Conservation (phyloP, 2,329 filamentous ascomycete species). For the Calonectria fujianensis region DNA sequence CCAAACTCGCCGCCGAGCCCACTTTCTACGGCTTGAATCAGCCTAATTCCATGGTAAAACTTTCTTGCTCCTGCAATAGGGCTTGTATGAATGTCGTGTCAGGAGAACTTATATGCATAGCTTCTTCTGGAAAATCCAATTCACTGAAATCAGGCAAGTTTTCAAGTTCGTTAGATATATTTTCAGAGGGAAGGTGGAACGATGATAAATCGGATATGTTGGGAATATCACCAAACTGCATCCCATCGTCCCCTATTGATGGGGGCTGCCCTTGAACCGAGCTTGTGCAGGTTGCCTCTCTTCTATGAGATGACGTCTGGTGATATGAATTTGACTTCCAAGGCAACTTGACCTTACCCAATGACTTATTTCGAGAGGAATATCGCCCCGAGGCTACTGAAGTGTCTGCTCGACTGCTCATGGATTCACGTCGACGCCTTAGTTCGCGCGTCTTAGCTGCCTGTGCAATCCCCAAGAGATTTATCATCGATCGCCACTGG, state of each 20-base stretch:
- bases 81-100: background rate
- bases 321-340: background rate
- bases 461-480: background rate
- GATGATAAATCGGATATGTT: background rate
- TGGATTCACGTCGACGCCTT: background rate
- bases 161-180: background rate
- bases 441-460: background rate
- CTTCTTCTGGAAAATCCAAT: background rate
- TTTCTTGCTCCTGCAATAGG: background rate
- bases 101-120: background rate
- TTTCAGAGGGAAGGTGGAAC: background rate
- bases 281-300: background rate
- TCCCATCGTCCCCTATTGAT: background rate
- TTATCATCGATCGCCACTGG: slow-evolving; percentile 1
- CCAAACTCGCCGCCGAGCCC: background rate
- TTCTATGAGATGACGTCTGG: background rate
- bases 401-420: background rate
- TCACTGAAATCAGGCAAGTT: background rate
- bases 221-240: background rate
- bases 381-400: background rate
- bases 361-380: background rate
- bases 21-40: background rate
- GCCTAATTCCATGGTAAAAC: background rate
- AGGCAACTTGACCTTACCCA: background rate
- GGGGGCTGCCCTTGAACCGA: background rate